These are phyloP conservation scores for Stachybotrys elegans DNA, from an alignment of 2,329 filamentous ascomycete species.

Conservation along the genomic window DNA sequence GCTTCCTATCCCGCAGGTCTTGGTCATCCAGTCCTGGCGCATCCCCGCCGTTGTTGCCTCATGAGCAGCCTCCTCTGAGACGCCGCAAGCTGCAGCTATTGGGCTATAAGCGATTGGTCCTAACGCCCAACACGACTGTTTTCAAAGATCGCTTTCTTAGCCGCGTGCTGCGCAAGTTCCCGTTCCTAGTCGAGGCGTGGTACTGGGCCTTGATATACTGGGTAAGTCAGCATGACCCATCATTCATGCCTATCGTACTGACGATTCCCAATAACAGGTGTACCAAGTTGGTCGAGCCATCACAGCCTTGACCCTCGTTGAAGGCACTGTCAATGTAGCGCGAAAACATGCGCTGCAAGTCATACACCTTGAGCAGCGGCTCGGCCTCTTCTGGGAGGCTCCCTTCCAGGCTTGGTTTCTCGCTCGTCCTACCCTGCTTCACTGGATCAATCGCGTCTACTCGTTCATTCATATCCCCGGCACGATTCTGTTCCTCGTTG, in stretches of 20 bases:
- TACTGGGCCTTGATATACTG: constrained; percentile 76
- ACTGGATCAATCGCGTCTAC: constrained; percentile 67
- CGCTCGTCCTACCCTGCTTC: constrained; percentile 50
- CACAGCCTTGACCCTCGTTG: constrained; percentile 62
- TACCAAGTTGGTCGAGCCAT: constrained; percentile 72
- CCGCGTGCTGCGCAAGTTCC: constrained; percentile 59
- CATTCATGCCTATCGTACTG: too few relatives aligned
- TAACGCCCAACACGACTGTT: constrained; percentile 25
- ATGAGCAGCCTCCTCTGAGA: constrained; percentile 22
- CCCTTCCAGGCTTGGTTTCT: constrained; percentile 52
- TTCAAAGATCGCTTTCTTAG: constrained; percentile 26
- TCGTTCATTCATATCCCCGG: constrained; percentile 76
- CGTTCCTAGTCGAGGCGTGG: constrained; percentile 71
- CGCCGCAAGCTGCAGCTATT: constrained; percentile 28
- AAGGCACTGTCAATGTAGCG: constrained; percentile 63
- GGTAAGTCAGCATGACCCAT: constrained; percentile 42
- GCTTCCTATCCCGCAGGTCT: constrained; percentile 8
- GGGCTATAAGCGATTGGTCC: constrained; percentile 22
- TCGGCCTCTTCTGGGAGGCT: constrained; percentile 62
- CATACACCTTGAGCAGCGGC: constrained; percentile 58
- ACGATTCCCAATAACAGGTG: too few relatives aligned
- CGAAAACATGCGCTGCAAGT: constrained; percentile 64
- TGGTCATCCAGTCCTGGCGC: constrained; percentile 10
- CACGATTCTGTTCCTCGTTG: constrained; percentile 61
- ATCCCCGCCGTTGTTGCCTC: constrained; percentile 19